Percentiles rank a stretch among this genome's conserved stretches.
Evolutionary conservation across 2,329 filamentous ascomycete genomes (phyloP).

Genomic region (Venturiaceae sp.): DNA sequence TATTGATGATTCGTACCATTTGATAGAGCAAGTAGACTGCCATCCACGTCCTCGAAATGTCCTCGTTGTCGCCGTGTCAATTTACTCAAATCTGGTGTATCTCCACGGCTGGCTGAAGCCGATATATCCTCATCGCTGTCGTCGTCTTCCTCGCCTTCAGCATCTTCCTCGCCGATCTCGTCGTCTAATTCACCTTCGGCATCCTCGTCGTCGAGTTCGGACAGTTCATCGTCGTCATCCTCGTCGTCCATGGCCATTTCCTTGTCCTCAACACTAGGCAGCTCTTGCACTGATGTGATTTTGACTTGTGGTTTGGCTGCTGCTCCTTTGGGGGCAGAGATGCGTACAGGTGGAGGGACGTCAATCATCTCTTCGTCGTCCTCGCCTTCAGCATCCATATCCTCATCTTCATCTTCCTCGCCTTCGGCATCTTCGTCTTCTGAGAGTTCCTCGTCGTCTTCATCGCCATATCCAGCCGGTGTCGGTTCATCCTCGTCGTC

Average conservation of each 20-base stretch:
- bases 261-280: conserved; percentile 35
- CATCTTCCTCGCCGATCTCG: conserved; percentile 16
- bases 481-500: conserved; percentile 23
- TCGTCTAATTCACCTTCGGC: conserved; percentile 35
- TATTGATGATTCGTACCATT: conserved; percentile 47
- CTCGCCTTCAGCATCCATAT: conserved; percentile 23
- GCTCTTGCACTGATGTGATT: conserved; percentile 20
- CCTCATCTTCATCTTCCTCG: conserved; percentile 28
- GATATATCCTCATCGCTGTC: conserved; percentile 44
- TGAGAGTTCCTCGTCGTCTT: conserved; percentile 20
- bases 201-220: conserved; percentile 30
- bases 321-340: conserved; percentile 15
- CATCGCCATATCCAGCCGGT: conserved; percentile 12
- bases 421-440: conserved; percentile 24
- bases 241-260: conserved; percentile 40
- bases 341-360: conserved; percentile 3
- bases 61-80: conserved; percentile 61
- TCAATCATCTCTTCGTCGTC: conserved; percentile 17
- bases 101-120: conserved; percentile 40
- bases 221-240: conserved; percentile 33
- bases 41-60: conserved; percentile 42
- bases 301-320: conserved; percentile 24
- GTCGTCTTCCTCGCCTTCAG: conserved; percentile 21
- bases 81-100: conserved; percentile 54
- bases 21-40: conserved; percentile 38